Evolutionary conservation across 2,329 filamentous ascomycete genomes (phyloP).

Genomic region (Phialophora macrospora): DNA sequence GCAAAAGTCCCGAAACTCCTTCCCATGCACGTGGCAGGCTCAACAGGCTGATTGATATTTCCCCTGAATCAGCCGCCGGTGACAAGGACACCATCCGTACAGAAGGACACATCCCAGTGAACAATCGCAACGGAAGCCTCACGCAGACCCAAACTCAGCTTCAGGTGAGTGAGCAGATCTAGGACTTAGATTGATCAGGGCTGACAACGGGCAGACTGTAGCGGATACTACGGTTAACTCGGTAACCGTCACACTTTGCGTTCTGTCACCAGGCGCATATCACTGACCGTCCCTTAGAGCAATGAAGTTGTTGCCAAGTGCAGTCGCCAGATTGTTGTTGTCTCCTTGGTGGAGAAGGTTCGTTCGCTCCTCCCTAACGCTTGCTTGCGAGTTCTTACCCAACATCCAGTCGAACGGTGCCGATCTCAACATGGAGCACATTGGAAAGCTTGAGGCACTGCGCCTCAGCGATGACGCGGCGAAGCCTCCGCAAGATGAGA

Average conservation of each 20-base stretch:
- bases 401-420: constrained; percentile 2
- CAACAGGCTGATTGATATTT: constrained; percentile 31
- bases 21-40: not conserved
- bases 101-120: not conserved
- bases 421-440: constrained; percentile 1
- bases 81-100: not conserved
- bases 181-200: not conserved
- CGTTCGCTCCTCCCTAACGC: not conserved
- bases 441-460: constrained; percentile 2
- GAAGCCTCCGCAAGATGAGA: not conserved
- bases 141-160: constrained; percentile 9
- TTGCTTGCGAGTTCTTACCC: not conserved
- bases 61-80: constrained; percentile 26
- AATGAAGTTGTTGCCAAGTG: constrained; percentile 28
- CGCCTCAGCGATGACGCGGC: not conserved
- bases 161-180: constrained; percentile 16
- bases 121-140: not conserved
- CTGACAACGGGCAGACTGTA: constrained; percentile 19
- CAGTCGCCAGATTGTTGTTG: constrained; percentile 13
- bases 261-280: constrained; percentile 1
- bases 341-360: constrained; percentile 17
- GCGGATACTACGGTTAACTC: constrained; percentile 22
- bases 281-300: constrained; percentile 25
- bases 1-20: constrained; percentile 10
- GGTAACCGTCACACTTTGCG: constrained; percentile 9